These are phyloP conservation scores for Thraustotheca clavata DNA, from an alignment of 352 stramenopile species.

Conservation along the genomic window DNA sequence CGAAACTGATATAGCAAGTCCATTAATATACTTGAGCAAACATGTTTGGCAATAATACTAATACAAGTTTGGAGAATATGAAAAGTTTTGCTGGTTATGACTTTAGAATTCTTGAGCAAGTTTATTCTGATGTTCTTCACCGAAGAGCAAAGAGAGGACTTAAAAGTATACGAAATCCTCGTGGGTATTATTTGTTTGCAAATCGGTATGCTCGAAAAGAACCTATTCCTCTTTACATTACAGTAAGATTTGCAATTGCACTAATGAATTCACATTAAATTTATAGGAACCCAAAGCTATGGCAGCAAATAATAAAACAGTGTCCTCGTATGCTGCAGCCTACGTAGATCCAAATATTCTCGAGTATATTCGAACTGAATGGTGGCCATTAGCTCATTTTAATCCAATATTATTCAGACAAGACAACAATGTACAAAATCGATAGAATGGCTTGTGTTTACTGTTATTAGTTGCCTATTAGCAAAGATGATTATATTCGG, in stretches of 20 bases:
- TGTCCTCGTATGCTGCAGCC: slow-evolving; percentile 2
- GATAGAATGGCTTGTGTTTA: background rate
- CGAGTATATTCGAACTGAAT: slow-evolving; percentile 11
- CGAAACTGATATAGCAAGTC: too few relatives aligned
- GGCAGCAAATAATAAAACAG: background rate
- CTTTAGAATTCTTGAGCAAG: slow-evolving; percentile 8
- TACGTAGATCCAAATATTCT: slow-evolving; percentile 20
- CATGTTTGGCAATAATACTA: too few relatives aligned
- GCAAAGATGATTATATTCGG: slow-evolving; percentile 18
- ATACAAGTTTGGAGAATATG: too few relatives aligned
- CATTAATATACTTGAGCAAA: too few relatives aligned
- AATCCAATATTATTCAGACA: slow-evolving; percentile 19
- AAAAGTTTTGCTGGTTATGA: slow-evolving; percentile 9
- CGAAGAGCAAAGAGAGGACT: slow-evolving; percentile 1
- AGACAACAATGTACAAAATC: background rate
- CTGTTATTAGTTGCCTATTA: slow-evolving; percentile 16
- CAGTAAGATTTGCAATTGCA: too few relatives aligned
- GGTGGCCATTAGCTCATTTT: slow-evolving; percentile 19
- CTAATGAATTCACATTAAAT: background rate
- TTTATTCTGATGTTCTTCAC: slow-evolving; percentile 1
- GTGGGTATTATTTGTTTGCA: slow-evolving; percentile 14
- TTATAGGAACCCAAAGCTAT: slow-evolving; percentile 1
- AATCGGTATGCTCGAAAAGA: slow-evolving; percentile 13
- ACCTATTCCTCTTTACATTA: slow-evolving; percentile 12
- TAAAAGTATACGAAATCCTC: slow-evolving; percentile 17